Base-by-base conservation (phyloP, 2,329 filamentous ascomycete species). In the Rhynchosporium secalis region DNA sequence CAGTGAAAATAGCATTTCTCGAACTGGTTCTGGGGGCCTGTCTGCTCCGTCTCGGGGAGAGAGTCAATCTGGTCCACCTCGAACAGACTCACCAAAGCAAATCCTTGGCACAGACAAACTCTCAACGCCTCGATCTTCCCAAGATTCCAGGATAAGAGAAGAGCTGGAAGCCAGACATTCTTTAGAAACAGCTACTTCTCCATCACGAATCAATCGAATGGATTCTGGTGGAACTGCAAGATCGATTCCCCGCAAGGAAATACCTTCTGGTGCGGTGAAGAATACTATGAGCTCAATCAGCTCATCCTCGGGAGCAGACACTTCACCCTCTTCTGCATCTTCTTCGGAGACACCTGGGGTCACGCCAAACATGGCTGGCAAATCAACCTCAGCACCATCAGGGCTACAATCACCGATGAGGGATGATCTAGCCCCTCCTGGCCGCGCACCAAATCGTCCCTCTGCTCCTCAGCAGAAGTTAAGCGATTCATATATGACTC, bases 171-270 rank as follows among this genome's bases (percentile, higher is more conserved):
- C 80, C 3, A 74, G 76, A 57, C 70, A 75, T 46, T 78, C 78
- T 9, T 74, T 66, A 5, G 72, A 74, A n/a, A 69, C 70, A n/a
- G 65, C 56, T 29, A 54, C 59, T 56, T 69, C 70, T 20, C 63
- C 65, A 9, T 41, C 55, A 20, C 72, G 75, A 48, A 84, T 84
- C 5, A 79, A 82, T 60, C 81, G 86, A 63, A 83, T 82, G 28
- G 86, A 89, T 73, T 89, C 86, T 26, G 76, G 87, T 43, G 80
- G 63, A 33, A 65, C 65, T 1, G 54, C 54, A 56, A 70, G 65
- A 52, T 71, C 71, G 74, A 83, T 89, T 63, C 70, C 84, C 10
- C 81, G 88, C 69, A 93, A 91, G 73, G 89, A 93, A 52, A 71
- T 88, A 48, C 55, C 67, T 15, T 40, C 68, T 36, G 66, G 65